A percentile compares a stretch with the other conserved stretches of the same genome.
Evolutionary conservation across 2,329 filamentous ascomycete species (phyloP).

Genomic region (Podosphaera xanthii): DNA sequence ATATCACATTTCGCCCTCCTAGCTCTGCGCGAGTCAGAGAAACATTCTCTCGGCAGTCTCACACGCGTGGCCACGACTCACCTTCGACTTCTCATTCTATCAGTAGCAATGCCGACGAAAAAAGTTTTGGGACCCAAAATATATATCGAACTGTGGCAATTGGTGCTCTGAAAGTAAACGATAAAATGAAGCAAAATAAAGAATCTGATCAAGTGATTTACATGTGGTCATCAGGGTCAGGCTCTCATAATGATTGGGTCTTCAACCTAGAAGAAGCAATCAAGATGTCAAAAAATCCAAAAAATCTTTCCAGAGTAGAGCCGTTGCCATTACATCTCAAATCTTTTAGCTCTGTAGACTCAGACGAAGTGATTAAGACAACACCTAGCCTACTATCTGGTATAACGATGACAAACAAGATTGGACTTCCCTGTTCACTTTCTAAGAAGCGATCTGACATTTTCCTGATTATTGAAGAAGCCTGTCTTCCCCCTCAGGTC

Average conservation of each 20-base stretch:
- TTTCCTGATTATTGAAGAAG: constrained; percentile 66
- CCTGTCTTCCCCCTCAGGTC: constrained; percentile 55
- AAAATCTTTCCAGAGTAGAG: constrained; percentile 49
- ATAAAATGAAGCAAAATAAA: constrained; percentile 45
- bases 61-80: constrained; percentile 8
- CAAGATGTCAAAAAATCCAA: constrained; percentile 48
- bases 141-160: constrained; percentile 52
- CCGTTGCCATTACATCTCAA: constrained; percentile 59
- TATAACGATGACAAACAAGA: constrained; percentile 60
- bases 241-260: constrained; percentile 30
- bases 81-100: constrained; percentile 33
- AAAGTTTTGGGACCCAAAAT: constrained; percentile 11
- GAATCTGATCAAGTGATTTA: constrained; percentile 55
- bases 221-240: constrained; percentile 47
- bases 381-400: constrained; percentile 74
- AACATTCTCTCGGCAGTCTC: not conserved
- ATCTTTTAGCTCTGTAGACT: constrained; percentile 54
- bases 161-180: constrained; percentile 54
- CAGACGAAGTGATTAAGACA: constrained; percentile 58
- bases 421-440: constrained; percentile 83
- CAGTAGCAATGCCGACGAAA: constrained; percentile 18
- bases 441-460: constrained; percentile 81
- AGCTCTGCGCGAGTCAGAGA: not conserved
- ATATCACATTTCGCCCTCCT: constrained; percentile 6
- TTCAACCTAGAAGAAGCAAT: constrained; percentile 54